Evolutionary conservation across 768 basidiomycete species (phyloP), one percentile per base, ranked within the genome.

Genomic region (Boletus rubescentipes): DNA sequence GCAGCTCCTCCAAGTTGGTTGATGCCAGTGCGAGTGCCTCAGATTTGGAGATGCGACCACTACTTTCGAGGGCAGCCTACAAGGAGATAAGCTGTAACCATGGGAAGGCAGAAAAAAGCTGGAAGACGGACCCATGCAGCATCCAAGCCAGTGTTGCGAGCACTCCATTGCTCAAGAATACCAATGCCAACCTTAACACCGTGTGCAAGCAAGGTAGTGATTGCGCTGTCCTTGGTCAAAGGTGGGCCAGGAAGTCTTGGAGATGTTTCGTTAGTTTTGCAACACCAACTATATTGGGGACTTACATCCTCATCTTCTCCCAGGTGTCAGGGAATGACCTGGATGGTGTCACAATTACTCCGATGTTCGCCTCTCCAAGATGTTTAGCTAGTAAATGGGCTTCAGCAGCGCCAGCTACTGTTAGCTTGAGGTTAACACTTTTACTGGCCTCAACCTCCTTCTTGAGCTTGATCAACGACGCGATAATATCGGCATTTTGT

Each of bases 401-500:
- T 62, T 92, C 89, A 2, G 77, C 71, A 1, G 80, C 90, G 21
- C 87, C 86, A 12, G 80, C 75, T 57, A 92, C 81, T 4, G 86
- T 84, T 66, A 89, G 59, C 54, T 73, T 77, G 43, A 89, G 75
- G 9, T 63, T 61, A 1, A 60, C 67, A n/a, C 73, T 68, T 16
- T 71, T 81, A 34, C 64, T 69, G 11, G 66, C 54, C 61, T 88
- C 85, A 1, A 86, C 73, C 61, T 89, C 82, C 48, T 72, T 72
- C 70, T 89, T 90, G 51, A 96, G 75, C 23, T 78, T 67, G 40
- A 95, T 75, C 32, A 95, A 69, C 1, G 87, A 83, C 1, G 88
- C 90, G 57, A 95, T 94, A 47, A 89, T 75, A 67, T 95, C 93
- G 5, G 90, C 92, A 61, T 77, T 91, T 58, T 87, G 75, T 2